Evolutionary conservation across 2,329 filamentous ascomycete genomes (phyloP).

Genomic region (Trichophaea hybrida): DNA sequence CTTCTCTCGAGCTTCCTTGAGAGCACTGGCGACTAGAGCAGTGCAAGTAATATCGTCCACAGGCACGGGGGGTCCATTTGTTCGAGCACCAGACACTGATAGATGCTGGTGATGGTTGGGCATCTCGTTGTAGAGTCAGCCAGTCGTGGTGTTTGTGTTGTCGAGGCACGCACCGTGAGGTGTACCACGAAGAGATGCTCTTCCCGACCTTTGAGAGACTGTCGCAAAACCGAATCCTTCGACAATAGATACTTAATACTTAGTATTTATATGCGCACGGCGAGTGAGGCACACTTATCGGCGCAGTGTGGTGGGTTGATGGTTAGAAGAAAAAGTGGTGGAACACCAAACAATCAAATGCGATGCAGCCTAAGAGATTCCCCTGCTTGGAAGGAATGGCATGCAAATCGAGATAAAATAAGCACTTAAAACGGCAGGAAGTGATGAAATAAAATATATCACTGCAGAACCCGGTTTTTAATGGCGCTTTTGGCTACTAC

Average conservation of each 20-base stretch:
- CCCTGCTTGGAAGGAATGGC: neutral
- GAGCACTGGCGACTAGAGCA: constrained; percentile 17
- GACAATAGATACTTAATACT: no score
- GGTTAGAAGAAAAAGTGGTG: neutral
- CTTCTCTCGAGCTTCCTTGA: constrained; percentile 12
- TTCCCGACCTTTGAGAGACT: neutral
- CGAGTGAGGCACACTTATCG: neutral
- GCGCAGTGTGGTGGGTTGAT: neutral
- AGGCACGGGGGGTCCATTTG: constrained; percentile 8
- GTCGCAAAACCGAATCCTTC: neutral
- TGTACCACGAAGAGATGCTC: neutral
- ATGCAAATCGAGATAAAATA: no score
- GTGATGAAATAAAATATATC: no score
- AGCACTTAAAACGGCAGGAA: no score
- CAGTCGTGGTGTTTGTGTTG: neutral
- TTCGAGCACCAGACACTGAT: constrained; percentile 9
- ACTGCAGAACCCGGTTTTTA: no score
- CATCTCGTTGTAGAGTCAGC: neutral
- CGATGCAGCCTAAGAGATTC: neutral
- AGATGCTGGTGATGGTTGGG: constrained; percentile 3
- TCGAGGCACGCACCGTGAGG: neutral
- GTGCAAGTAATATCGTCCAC: constrained; percentile 21
- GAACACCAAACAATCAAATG: neutral
- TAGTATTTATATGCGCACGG: neutral
- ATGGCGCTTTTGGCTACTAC: no score